Evolutionary conservation across 371 early-diverging fungal genomes (phyloP).

Genomic region (Mucor velutinosus): DNA sequence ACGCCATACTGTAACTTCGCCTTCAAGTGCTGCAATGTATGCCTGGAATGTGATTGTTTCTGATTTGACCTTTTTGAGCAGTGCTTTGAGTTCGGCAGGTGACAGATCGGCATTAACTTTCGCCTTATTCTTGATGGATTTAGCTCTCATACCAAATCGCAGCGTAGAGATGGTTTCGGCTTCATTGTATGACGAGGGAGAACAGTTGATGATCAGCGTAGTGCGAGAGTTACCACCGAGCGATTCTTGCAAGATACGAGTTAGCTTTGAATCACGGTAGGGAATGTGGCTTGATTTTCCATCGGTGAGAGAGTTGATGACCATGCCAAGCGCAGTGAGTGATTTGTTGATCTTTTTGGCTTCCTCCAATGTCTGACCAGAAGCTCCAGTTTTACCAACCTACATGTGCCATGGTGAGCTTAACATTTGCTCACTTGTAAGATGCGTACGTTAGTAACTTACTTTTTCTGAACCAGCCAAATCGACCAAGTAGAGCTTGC

Average conservation of each 20-base stretch:
- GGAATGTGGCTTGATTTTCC: slow-evolving; percentile 96
- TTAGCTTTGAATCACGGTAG: slow-evolving; percentile 98
- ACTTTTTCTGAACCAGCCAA: slow-evolving; percentile 99
- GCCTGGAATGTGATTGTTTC: slow-evolving; percentile 79
- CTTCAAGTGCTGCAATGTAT: slow-evolving; percentile 84
- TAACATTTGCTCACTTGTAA: not conserved
- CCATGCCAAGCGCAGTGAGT: slow-evolving; percentile 96
- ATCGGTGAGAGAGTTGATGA: slow-evolving; percentile 96
- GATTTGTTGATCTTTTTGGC: slow-evolving; percentile 99
- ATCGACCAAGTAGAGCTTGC: slow-evolving; percentile 97
- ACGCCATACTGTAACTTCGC: slow-evolving; percentile 90
- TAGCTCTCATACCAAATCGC: slow-evolving; percentile 97
- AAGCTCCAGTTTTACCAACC: slow-evolving; percentile 97
- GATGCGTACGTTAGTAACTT: not conserved
- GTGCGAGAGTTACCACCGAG: slow-evolving; percentile 98
- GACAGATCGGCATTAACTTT: slow-evolving; percentile 95
- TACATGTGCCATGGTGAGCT: not conserved
- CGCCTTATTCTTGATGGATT: slow-evolving; percentile 98
- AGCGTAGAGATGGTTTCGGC: slow-evolving; percentile 95
- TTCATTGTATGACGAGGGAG: slow-evolving; percentile 95
- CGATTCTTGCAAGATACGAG: slow-evolving; percentile 98
- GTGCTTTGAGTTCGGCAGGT: slow-evolving; percentile 89
- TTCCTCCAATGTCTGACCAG: slow-evolving; percentile 98
- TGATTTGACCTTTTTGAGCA: slow-evolving; percentile 86
- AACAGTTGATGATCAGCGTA: slow-evolving; percentile 96